Evolutionary conservation across 2,329 filamentous ascomycete genomes (phyloP), one percentile per base, ranked within the genome.

Genomic region (Phoma sp.): DNA sequence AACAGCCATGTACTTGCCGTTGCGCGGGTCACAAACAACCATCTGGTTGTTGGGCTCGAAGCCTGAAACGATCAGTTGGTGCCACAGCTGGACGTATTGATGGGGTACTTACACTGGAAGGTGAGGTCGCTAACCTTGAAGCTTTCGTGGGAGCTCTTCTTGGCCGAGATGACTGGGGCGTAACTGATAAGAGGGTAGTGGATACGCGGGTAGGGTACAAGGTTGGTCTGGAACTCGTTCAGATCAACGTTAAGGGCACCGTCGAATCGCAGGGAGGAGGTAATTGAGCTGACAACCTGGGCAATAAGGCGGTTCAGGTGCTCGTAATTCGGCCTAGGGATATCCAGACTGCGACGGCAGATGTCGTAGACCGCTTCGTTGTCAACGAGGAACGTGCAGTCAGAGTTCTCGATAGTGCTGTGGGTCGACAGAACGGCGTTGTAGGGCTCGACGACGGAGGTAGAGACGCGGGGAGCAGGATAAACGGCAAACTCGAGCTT

Each of bases 101-200:
- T 21, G 22, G 31, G 0, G 17, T 5, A 69, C 69, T 55, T 67
- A 89, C 87, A 89, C 76, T 89, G 87, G 79, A 89, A 86, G 72
- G 87, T 90, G 61, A 90, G 78, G 64, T 95, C 91, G 60, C 86
- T 84, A 51, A 92, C 88, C 82, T 91, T 92, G 86, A 93, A 93
- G 81, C 89, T 91, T 82, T 95, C 91, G 73, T 95, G 91, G 43
- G 87, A 85, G 77, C 89, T 91, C 84, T 90, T 91, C 80, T 84
- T 82, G 55, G 86, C 85, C 21, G 87, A 89, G 62, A 90, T 82
- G 65, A 90, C 87, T 29, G 87, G 87, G 10, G 88, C 86, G 72
- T 90, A 90, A 79, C 85, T 88, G 79, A 90, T 88, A 41, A 90
- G 78, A 47, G 88, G 88, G 77, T 89, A 90, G 81, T 90, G 87